Percentiles rank a stretch among this genome's conserved stretches.
phyloP scores from a whole-genome alignment of 495 filamentous ascomycete species.

The Pseudoneurospora amorphoporcata region DNA sequence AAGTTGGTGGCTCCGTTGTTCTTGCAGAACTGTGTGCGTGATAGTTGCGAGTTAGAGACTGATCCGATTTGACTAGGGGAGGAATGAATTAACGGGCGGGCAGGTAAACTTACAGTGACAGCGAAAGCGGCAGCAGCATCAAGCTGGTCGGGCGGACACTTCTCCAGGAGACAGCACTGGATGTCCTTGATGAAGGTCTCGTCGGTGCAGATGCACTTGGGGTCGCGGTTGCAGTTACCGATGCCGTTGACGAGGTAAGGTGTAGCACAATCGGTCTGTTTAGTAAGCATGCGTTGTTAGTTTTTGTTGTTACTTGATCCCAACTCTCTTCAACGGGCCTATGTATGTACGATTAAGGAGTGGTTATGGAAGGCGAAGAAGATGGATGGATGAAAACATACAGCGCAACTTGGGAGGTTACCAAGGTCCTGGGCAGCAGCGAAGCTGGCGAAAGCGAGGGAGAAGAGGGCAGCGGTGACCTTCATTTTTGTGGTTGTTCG shows the following conservation, averaged over 20 bases:
- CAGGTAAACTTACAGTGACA: slow-evolving; percentile 7
- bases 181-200: slow-evolving; percentile 48
- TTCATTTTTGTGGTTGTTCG: slow-evolving; percentile 26
- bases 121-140: slow-evolving; percentile 23
- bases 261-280: slow-evolving; percentile 45
- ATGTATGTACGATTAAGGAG: slow-evolving; percentile 3
- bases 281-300: not conserved
- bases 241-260: slow-evolving; percentile 33
- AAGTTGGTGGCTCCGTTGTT: slow-evolving; percentile 23
- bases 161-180: slow-evolving; percentile 52
- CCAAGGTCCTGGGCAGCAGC: slow-evolving; percentile 31
- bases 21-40: slow-evolving; percentile 20
- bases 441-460: slow-evolving; percentile 19
- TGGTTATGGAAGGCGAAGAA: not conserved
- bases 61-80: not conserved
- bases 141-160: slow-evolving; percentile 48
- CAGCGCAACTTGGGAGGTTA: slow-evolving; percentile 45
- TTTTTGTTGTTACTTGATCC: not conserved
- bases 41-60: not conserved
- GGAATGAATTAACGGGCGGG: not conserved
- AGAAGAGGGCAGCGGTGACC: slow-evolving; percentile 19
- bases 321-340: not conserved
- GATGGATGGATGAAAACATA: slow-evolving; percentile 20
- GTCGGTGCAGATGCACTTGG: slow-evolving; percentile 59
- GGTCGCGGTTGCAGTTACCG: slow-evolving; percentile 47